Base-by-base conservation (phyloP, 73 alveolate species). In the Paramecium bursaria region DNA sequence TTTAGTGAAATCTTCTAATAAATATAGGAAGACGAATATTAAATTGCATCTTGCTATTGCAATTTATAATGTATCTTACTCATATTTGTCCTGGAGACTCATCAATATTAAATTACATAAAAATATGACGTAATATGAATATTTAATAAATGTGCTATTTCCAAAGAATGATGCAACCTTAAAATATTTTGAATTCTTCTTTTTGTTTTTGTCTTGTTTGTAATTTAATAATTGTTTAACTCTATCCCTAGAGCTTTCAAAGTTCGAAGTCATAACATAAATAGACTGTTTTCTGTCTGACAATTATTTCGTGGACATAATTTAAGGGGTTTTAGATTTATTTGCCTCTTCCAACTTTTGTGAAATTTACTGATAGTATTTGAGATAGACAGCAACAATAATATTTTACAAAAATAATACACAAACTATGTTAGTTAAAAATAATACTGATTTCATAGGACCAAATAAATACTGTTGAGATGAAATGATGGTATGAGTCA, bases 321-420 rank as follows among this genome's bases (percentile, higher is more conserved):
- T 39, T 39, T 5, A 39, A 39, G 49, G 5, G 49, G 11, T 39
- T 7, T 39, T 7, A 7, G 11, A 11, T 39, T 5, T 5, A 7
- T 31, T 51, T 4, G 49, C 6, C 49, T 61, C 80, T 5, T 61
- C 80, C 14, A 31, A 3, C n/a, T n/a, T n/a, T 15, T 30, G 3
- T 3, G 14, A 31, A 61, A 33, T 54, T 44, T 22, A 22, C 39
- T 61, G 10, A 61, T 61, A 61, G 30, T 61, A 30, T 22, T 61
- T 30, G 4, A 61, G 25, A 14, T 33, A 44, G 11, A 33, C 30
- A 3, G 80, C 80, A 3, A 61, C 80, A 2, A 61, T 9, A 6
- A 61, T 13, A 31, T 61, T 61, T 61, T 61, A 61, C 11, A 61
- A 61, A 17, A 61, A 61, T 29, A 61, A 61, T 2, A 54, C 39